phyloP scores from a whole-genome alignment of 768 basidiomycete genomes.

The Cantharellus cinnabarinus region DNA sequence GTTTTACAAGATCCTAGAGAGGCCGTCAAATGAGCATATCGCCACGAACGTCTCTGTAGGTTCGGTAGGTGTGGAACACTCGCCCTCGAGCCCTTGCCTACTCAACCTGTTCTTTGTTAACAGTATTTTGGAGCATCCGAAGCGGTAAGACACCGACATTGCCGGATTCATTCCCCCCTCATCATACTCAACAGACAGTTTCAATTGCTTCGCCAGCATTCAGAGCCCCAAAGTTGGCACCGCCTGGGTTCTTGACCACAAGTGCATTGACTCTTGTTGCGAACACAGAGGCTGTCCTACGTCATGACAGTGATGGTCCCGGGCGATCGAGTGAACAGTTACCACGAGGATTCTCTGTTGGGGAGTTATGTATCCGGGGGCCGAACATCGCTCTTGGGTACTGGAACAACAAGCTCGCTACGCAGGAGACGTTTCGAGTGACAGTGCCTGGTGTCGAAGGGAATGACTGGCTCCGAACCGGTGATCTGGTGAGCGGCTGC shows the following conservation, averaged over 20 bases:
- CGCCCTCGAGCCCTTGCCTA: not conserved
- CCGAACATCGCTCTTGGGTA: not conserved
- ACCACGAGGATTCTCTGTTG: not conserved
- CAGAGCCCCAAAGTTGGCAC: not conserved
- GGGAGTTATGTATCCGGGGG: not conserved
- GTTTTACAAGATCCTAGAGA: too few species aligned
- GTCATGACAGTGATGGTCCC: not conserved
- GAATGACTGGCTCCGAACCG: not conserved
- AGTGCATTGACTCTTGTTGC: not conserved
- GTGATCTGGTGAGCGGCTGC: not conserved
- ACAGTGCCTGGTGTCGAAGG: not conserved
- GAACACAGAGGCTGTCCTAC: not conserved
- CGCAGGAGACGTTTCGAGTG: not conserved
- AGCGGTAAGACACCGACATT: not conserved
- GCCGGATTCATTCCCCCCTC: not conserved
- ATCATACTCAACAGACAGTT: not conserved
- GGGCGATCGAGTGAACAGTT: not conserved
- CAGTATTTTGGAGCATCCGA: not conserved
- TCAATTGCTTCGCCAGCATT: not conserved
- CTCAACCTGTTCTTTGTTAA: not conserved
- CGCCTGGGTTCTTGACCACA: not conserved
- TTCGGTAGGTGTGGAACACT: too few species aligned
- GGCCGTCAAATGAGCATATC: too few species aligned
- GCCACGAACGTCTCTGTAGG: too few species aligned
- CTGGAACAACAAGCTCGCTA: not conserved